Evolutionary conservation across 169 alveolate genomes (phyloP).

Genomic region (Plasmodium inui): DNA sequence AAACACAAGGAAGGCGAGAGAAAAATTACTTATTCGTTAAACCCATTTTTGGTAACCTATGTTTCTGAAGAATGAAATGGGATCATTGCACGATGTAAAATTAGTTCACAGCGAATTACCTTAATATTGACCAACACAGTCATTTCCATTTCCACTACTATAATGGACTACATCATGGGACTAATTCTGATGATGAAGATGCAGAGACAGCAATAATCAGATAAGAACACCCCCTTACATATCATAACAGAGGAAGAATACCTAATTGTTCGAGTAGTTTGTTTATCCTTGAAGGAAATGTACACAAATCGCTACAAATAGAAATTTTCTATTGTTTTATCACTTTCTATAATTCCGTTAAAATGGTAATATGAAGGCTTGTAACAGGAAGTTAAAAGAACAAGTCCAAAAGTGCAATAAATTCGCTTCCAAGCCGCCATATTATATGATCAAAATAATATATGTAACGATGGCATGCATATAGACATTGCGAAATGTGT

Average conservation of each 20-base stretch:
- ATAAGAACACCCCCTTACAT: background rate
- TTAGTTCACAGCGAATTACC: background rate
- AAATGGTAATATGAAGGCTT: background rate
- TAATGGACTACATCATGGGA: background rate
- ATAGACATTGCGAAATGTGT: background rate
- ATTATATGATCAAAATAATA: background rate
- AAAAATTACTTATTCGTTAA: background rate
- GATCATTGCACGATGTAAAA: background rate
- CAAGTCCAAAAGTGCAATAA: background rate
- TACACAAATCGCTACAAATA: background rate
- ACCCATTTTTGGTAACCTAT: background rate
- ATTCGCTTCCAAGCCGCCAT: background rate
- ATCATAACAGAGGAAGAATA: background rate
- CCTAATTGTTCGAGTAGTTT: background rate
- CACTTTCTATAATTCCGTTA: background rate
- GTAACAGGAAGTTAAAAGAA: background rate
- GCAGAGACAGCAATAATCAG: background rate
- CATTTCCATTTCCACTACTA: background rate
- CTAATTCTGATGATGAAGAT: background rate
- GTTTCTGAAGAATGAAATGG: background rate
- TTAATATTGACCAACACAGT: background rate
- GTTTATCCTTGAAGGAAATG: background rate
- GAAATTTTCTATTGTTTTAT: background rate
- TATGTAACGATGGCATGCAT: background rate
- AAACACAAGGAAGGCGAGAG: background rate